phyloP scores from a whole-genome alignment of 1,284 basidiomycete species.

The Boletus calvinii region DNA sequence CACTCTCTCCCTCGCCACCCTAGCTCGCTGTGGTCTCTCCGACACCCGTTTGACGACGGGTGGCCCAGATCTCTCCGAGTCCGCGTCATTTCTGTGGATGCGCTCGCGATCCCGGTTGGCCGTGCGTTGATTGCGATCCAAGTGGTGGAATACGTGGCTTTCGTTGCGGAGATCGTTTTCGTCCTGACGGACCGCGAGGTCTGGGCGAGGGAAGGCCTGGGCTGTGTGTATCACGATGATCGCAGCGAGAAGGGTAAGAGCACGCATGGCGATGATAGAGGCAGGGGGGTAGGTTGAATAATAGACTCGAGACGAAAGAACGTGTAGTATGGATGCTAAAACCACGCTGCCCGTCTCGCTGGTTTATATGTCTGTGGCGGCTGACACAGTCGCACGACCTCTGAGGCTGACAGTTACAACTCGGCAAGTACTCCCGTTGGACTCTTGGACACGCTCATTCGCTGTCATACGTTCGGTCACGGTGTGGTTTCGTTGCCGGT shows the following conservation, averaged over 20 bases:
- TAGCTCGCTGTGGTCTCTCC: background rate
- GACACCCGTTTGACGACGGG: background rate
- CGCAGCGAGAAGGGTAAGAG: constrained; percentile 26
- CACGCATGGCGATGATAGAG: constrained; percentile 28
- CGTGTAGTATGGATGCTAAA: constrained; percentile 1
- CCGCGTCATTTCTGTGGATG: background rate
- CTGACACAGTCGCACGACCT: constrained; percentile 18
- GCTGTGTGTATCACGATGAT: constrained; percentile 21
- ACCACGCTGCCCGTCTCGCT: background rate
- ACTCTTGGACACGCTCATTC: background rate
- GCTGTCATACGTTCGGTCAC: background rate
- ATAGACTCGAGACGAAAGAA: constrained; percentile 3
- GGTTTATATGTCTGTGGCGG: constrained; percentile 26
- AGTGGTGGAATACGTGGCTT: constrained; percentile 30
- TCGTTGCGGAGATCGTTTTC: constrained; percentile 24
- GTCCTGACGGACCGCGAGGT: constrained; percentile 21
- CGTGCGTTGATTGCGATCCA: constrained; percentile 33
- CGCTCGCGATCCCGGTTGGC: constrained; percentile 17
- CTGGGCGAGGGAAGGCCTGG: constrained; percentile 25
- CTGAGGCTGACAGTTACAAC: constrained; percentile 19
- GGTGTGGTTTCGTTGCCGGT: background rate
- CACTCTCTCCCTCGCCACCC: background rate
- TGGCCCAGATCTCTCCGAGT: background rate
- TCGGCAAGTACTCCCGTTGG: background rate
- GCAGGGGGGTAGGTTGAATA: constrained; percentile 11